Evolutionary conservation across 805 yeast species (phyloP), one percentile per base, ranked within the genome.

Genomic region (Monosporozyma yasuniensis): DNA sequence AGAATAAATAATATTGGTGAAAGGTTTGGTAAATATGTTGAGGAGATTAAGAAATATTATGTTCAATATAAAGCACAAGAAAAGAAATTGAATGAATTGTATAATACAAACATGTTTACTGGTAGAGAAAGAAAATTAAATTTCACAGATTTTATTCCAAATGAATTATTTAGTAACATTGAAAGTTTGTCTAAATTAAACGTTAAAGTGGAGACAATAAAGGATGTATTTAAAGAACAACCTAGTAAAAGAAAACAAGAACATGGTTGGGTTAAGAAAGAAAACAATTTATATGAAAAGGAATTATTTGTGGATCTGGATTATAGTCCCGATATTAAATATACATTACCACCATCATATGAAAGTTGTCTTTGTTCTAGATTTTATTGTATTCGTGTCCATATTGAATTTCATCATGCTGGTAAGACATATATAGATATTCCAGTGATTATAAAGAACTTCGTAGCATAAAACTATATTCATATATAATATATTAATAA

Each of bases 361-460:
- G 77, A 74, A 49, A 69, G 66, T 48, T 75, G 80, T 57, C 63
- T 75, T 50, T 69, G 74, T 16, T 77, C 77, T 2, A 60, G 79
- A 48, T 55, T 72, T 2, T 75, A 76, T 54, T 69, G 74, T 49
- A 60, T 75, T 47, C 76, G 73, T 52, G 68, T 74, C 1, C 54
- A 56, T 27, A 70, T 72, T 12, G 68, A 63, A 52, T 71, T 65
- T 46, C 54, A 53, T 19, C 53, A 52, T 32, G 38, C 51, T 21
- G 59, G 60, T 1, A 37, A 50, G 8, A 37, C 51, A 2, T 30
- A 10, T 7, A 44, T 58, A 10, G 54, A 54, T 30, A 42, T 59
- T 21, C 61, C 62, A 19, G 43, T 57, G 5, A 41, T 27, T 27
- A 56, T 56, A 12, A 50, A 48, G 42, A 49, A 52, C n/a, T 44